A percentile compares a stretch with the other conserved stretches of the same genome.
phyloP scores from a whole-genome alignment of 805 yeast species.

The Wickerhamiella lipophila region DNA sequence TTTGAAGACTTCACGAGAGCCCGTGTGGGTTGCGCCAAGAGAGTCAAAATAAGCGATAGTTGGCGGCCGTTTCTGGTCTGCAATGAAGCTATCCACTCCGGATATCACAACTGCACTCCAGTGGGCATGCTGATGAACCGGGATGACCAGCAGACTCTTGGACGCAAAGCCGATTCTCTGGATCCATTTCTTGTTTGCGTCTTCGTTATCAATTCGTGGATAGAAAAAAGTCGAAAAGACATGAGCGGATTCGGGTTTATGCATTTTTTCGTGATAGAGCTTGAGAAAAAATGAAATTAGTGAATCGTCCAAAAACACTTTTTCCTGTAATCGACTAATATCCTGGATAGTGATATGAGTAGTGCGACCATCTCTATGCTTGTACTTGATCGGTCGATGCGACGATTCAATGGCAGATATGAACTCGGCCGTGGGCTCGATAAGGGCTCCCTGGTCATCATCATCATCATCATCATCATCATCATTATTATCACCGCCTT shows the following conservation, averaged over 20 bases:
- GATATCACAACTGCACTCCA: slow-evolving; percentile 65
- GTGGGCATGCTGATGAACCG: slow-evolving; percentile 69
- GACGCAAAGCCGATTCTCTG: slow-evolving; percentile 41
- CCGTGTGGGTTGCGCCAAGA: slow-evolving; percentile 24
- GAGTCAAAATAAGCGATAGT: slow-evolving; percentile 65
- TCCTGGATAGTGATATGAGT: slow-evolving; percentile 56
- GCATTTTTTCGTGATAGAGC: slow-evolving; percentile 26
- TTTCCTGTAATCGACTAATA: slow-evolving; percentile 62
- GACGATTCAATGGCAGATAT: not conserved
- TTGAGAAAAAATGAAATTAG: slow-evolving; percentile 71
- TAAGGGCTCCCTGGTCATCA: not conserved
- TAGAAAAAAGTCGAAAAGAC: slow-evolving; percentile 78
- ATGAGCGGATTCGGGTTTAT: slow-evolving; percentile 33
- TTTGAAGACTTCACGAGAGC: slow-evolving; percentile 13
- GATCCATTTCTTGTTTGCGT: slow-evolving; percentile 51
- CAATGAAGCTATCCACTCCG: slow-evolving; percentile 13
- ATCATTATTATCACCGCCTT: too few relatives aligned
- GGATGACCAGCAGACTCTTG: slow-evolving; percentile 54
- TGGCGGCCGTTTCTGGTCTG: slow-evolving; percentile 7
- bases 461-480: not conserved
- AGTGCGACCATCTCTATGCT: slow-evolving; percentile 40
- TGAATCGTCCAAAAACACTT: slow-evolving; percentile 82
- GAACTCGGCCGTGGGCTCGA: slow-evolving; percentile 4
- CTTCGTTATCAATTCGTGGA: slow-evolving; percentile 47
- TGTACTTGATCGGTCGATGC: slow-evolving; percentile 9